These are phyloP conservation scores for Ceratopteris richardii DNA, from an alignment of 75 land plant species.

Conservation along the genomic window DNA sequence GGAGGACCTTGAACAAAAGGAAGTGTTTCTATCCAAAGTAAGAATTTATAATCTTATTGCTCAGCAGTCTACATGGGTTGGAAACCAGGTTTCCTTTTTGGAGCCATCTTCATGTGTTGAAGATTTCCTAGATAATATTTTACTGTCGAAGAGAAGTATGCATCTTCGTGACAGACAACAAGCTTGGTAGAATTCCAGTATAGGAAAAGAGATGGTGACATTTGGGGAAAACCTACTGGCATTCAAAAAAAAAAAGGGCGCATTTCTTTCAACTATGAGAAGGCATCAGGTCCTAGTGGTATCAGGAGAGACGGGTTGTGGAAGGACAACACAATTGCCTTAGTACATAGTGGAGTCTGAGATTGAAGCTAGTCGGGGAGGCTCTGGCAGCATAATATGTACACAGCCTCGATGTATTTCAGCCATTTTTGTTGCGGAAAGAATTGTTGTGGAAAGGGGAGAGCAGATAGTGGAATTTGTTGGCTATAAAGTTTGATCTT, in stretches of 20 bases:
- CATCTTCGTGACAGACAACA: constrained; percentile 46
- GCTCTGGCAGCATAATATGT: constrained; percentile 66
- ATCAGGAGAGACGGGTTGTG: constrained; percentile 93
- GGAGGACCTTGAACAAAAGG: not conserved
- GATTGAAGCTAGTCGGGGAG: constrained; percentile 64
- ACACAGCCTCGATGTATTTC: constrained; percentile 96
- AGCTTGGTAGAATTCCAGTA: constrained; percentile 62
- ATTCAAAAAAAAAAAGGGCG: constrained; percentile 57
- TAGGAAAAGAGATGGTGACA: constrained; percentile 58
- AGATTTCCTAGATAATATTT: constrained; percentile 1
- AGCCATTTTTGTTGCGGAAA: constrained; percentile 81
- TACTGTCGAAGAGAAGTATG: constrained; percentile 48
- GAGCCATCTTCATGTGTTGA: constrained; percentile 6
- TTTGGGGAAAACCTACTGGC: constrained; percentile 76
- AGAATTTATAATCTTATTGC: constrained; percentile 40
- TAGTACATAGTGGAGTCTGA: constrained; percentile 80
- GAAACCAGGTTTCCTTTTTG: constrained; percentile 16
- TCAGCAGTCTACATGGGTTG: constrained; percentile 23
- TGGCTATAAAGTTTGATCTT: constrained; percentile 83
- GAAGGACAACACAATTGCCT: constrained; percentile 91
- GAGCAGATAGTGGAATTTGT: constrained; percentile 80
- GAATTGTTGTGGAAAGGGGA: constrained; percentile 89
- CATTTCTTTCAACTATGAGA: constrained; percentile 43
- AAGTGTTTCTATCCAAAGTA: constrained; percentile 23
- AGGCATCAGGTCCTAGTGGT: constrained; percentile 85